Base-by-base conservation (phyloP, 164 flowering plant species). In the Vitis vinifera region DNA sequence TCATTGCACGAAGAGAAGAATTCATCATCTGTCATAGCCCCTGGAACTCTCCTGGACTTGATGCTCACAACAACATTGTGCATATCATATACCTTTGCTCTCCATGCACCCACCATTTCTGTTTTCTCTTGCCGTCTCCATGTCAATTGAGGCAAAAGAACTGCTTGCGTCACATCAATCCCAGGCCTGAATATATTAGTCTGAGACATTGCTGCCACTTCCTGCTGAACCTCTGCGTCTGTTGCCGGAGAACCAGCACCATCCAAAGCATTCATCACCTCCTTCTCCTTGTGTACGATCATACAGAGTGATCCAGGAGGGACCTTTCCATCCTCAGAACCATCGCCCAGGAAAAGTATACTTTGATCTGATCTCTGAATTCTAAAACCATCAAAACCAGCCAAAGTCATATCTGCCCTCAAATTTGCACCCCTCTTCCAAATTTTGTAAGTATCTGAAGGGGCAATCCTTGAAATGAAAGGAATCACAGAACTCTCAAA, bases 401-500 rank as follows among this genome's bases (percentile, higher is more conserved):
- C 92, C 78, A 93, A 68, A 52, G 98, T 91, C 94, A 91, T 91
- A 70, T 93, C 98, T 4, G 98, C 98, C 67, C 98, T 81, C 77
- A 93, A 61, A 80, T 89, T 93, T 12, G 94, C 84, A 17, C 97
- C 98, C 68, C 91, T 80, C 74, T 93, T 93, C 98, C 98, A 93
- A 63, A 93, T 88, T 69, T 82, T 88, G 74, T 91, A 93, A 13
- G 98, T 91, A 69, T 93, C 98, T 0, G 97, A 91, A 10, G 98
- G 98, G 16, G 98, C 98, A 68, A 93, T 89, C 71, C 91, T 81
- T 0, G 91, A 85, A 62, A 93, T 84, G 74, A 93, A 93, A 47
- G 98, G 98, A 61, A 93, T 87, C 55, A 93, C 94, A n/a, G 97
- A 89, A 72, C 98, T 93, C 80, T 93, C 98, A 69, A 93, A 93